These are phyloP conservation scores for Candida anutae DNA, from an alignment of 1,139 yeast genomes.

Conservation along the genomic window DNA sequence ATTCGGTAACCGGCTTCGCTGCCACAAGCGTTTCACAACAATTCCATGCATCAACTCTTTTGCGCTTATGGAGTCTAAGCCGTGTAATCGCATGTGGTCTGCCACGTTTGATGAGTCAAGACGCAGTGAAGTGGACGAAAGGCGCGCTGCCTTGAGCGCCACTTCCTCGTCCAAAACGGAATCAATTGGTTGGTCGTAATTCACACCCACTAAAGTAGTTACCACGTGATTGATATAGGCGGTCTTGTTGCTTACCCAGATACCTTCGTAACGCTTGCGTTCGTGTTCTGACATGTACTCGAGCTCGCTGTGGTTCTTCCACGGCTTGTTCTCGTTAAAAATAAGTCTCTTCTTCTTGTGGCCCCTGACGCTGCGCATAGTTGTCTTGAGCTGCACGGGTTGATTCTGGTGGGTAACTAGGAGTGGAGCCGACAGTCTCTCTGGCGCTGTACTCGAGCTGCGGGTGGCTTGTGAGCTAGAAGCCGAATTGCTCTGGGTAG, in stretches of 20 bases:
- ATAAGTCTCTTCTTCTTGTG: conserved; percentile 33
- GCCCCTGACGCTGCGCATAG: conserved; percentile 54
- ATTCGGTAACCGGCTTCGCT: conserved; percentile 60
- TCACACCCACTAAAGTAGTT: conserved; percentile 26
- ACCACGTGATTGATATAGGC: conserved; percentile 42
- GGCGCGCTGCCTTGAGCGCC: conserved; percentile 22
- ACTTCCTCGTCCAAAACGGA: conserved; percentile 14
- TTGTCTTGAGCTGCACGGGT: conserved; percentile 47
- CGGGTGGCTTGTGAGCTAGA: too few species aligned
- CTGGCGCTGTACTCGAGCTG: too few species aligned
- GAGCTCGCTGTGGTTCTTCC: conserved; percentile 79
- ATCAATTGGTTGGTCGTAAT: conserved; percentile 14
- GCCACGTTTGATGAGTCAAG: conserved; percentile 7
- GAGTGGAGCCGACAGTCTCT: conserved; percentile 6
- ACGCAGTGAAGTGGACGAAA: conserved; percentile 18
- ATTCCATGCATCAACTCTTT: conserved; percentile 49
- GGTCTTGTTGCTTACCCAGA: conserved; percentile 87
- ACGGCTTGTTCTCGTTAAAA: conserved; percentile 88
- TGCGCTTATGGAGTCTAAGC: conserved; percentile 21
- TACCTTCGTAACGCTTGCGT: conserved; percentile 81
- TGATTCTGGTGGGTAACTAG: conserved; percentile 7
- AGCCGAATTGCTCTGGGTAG: too few species aligned
- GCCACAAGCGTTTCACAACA: conserved; percentile 76
- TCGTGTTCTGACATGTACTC: conserved; percentile 60
- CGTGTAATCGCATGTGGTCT: conserved; percentile 25